These are phyloP conservation scores for Colletotrichum musicola DNA, from an alignment of 2,329 filamentous ascomycete genomes.

Conservation along the genomic window DNA sequence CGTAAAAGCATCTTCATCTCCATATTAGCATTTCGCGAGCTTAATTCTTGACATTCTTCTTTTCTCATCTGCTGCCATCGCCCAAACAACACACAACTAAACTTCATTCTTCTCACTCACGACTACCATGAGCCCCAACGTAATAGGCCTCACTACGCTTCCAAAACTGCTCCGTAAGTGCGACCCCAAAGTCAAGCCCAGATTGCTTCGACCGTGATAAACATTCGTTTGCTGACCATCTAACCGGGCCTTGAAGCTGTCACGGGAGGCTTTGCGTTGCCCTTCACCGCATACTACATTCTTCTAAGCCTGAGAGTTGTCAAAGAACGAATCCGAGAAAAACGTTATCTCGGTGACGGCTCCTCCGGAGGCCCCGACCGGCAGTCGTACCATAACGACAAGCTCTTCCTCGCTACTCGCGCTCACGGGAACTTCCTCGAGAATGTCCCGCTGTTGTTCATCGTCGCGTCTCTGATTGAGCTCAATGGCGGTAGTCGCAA, in stretches of 20 bases:
- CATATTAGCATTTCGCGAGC: no score
- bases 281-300: conserved; percentile 30
- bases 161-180: conserved; percentile 32
- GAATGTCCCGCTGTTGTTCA: conserved; percentile 19
- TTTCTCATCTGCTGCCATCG: not conserved
- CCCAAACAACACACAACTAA: not conserved
- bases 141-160: conserved; percentile 23
- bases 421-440: conserved; percentile 26
- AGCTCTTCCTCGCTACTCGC: conserved; percentile 17
- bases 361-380: conserved; percentile 8
- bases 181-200: not conserved
- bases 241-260: conserved; percentile 4
- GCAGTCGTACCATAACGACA: conserved; percentile 1
- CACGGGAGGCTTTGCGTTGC: conserved; percentile 24
- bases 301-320: conserved; percentile 29
- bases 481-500: conserved; percentile 28
- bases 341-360: conserved; percentile 27
- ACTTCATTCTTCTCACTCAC: not conserved
- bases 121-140: conserved; percentile 14
- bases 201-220: no score
- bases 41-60: not conserved
- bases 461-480: conserved; percentile 8
- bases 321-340: conserved; percentile 7
- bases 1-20: no score
- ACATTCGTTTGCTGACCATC: not conserved